These are phyloP conservation scores for Pulveroboletus sp. DNA, from an alignment of 768 basidiomycete species.

Conservation along the genomic window DNA sequence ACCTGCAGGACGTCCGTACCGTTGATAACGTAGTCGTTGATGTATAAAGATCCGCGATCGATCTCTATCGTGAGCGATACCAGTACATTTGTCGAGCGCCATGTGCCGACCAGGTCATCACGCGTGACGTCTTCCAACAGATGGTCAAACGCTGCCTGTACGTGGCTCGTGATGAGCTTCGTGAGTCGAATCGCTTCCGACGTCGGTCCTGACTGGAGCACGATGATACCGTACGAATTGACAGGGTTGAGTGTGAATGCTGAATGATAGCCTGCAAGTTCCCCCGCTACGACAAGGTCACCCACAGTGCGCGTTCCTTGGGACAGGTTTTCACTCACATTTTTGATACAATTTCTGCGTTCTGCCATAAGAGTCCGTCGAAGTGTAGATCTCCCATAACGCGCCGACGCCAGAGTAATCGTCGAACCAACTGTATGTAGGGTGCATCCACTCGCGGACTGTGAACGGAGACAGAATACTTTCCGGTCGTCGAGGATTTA, in stretches of 20 bases:
- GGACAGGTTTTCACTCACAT: neutral
- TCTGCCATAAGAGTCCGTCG: conserved; percentile 28
- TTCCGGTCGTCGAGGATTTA: conserved; percentile 36
- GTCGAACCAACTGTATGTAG: conserved; percentile 36
- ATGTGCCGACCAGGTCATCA: conserved; percentile 31
- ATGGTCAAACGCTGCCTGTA: conserved; percentile 35
- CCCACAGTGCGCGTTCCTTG: neutral
- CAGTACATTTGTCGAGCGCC: conserved; percentile 28
- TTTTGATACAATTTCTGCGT: conserved; percentile 31
- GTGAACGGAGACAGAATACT: conserved; percentile 32
- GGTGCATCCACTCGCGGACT: conserved; percentile 41
- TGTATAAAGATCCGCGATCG: conserved; percentile 25
- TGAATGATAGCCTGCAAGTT: conserved; percentile 37
- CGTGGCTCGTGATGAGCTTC: conserved; percentile 28
- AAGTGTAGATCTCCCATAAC: conserved; percentile 40
- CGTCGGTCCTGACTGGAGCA: conserved; percentile 37
- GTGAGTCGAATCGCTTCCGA: conserved; percentile 30
- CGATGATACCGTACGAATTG: conserved; percentile 38
- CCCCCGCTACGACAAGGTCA: conserved; percentile 31
- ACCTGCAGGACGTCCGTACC: conserved; percentile 33
- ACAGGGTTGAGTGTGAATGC: conserved; percentile 38
- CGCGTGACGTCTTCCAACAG: conserved; percentile 26
- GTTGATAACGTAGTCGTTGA: conserved; percentile 32
- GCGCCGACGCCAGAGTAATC: conserved; percentile 37
- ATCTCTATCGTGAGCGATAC: conserved; percentile 29